Percentiles rank a stretch among this genome's conserved stretches.
These are phyloP conservation scores for Boletus subluridellus DNA, from an alignment of 1,284 basidiomycete genomes.

Conservation along the genomic window DNA sequence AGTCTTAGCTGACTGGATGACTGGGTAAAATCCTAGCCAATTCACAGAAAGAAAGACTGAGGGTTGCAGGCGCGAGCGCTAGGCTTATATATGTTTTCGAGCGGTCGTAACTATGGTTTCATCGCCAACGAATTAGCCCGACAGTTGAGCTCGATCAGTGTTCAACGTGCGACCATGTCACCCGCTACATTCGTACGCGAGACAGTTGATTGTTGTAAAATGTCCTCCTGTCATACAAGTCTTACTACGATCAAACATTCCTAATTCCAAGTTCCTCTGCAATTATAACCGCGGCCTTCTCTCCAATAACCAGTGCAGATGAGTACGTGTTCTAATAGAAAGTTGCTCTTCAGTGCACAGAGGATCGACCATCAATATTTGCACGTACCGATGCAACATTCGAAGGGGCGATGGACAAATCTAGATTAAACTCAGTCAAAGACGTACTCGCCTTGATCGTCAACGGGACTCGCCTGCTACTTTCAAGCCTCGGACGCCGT, in stretches of 20 bases:
- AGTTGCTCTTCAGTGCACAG: conserved; percentile 9
- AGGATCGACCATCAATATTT: background rate
- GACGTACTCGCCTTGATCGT: background rate
- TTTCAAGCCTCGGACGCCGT: conserved; percentile 58
- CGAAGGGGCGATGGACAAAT: conserved; percentile 36
- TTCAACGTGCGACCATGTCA: background rate
- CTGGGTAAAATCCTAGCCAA: background rate
- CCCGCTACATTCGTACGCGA: background rate
- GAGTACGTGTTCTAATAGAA: conserved; percentile 24
- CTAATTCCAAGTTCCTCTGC: conserved; percentile 23
- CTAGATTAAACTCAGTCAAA: conserved; percentile 17
- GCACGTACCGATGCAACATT: conserved; percentile 29
- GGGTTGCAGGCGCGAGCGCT: background rate
- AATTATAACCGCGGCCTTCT: conserved; percentile 25
- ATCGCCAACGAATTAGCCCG: background rate
- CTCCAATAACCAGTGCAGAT: conserved; percentile 25
- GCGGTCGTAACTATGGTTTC: background rate
- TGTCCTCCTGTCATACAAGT: background rate
- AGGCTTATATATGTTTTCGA: background rate
- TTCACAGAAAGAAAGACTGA: background rate
- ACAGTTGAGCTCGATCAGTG: background rate
- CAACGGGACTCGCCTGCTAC: conserved; percentile 39
- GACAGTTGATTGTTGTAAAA: background rate
- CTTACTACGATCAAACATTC: conserved; percentile 8
- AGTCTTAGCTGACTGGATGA: background rate